Evolutionary conservation across 352 stramenopile species (phyloP).

Genomic region (Pythium brassicae): DNA sequence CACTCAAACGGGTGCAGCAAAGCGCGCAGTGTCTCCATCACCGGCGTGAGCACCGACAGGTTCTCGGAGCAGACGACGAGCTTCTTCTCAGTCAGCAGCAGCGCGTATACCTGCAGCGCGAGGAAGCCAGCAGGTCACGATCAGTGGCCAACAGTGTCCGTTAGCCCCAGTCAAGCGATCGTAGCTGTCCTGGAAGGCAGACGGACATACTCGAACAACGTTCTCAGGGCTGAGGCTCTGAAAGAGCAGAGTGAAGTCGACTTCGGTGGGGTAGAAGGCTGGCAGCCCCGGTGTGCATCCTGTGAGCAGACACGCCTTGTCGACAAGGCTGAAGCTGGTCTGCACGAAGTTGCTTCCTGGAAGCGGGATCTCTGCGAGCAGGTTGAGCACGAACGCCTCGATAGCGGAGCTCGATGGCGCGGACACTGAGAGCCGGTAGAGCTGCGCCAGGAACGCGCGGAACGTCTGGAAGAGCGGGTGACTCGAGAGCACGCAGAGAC

Average conservation of each 20-base stretch:
- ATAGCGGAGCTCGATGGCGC: slow-evolving; percentile 16
- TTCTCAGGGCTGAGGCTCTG: slow-evolving; percentile 63
- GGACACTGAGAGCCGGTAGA: slow-evolving; percentile 46
- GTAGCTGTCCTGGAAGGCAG: not conserved
- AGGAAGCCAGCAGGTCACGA: too few species aligned
- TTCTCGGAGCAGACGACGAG: slow-evolving; percentile 57
- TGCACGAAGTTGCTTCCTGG: slow-evolving; percentile 24
- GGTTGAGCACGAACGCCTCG: slow-evolving; percentile 49
- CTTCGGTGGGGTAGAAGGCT: slow-evolving; percentile 41
- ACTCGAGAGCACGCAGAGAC: slow-evolving; percentile 56
- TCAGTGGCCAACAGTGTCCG: not conserved
- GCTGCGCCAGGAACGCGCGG: slow-evolving; percentile 31
- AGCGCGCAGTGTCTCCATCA: slow-evolving; percentile 57
- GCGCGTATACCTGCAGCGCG: slow-evolving; percentile 33
- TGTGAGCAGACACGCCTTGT: slow-evolving; percentile 31
- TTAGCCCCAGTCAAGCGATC: not conserved
- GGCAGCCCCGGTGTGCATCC: slow-evolving; percentile 19
- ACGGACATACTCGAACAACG: slow-evolving; percentile 46
- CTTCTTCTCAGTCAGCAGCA: slow-evolving; percentile 67
- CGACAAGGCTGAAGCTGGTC: slow-evolving; percentile 33
- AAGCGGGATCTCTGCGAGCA: slow-evolving; percentile 44
- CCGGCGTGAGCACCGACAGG: slow-evolving; percentile 51
- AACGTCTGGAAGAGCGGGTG: slow-evolving; percentile 56
- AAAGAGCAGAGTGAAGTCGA: slow-evolving; percentile 70
- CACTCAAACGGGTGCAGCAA: slow-evolving; percentile 63